Percentiles rank a stretch among this genome's conserved stretches.
Evolutionary conservation across 148 eudicot species (phyloP).

Genomic region (Salicornia ramosissima): DNA sequence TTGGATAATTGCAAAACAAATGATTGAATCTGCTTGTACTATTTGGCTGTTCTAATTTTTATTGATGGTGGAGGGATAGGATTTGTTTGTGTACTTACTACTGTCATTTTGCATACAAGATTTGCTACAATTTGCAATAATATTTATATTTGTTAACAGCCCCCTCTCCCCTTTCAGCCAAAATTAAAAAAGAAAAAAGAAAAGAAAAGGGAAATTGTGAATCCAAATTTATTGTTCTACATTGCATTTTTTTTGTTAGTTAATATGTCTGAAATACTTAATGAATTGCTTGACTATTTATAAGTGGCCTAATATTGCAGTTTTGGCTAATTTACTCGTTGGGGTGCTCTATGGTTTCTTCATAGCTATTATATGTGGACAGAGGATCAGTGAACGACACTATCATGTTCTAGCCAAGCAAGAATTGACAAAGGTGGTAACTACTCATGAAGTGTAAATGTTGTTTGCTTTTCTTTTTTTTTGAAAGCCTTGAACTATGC

Average conservation of each 20-base stretch:
- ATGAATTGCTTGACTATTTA: slow-evolving; percentile 4
- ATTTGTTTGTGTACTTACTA: background rate
- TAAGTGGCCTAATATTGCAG: slow-evolving; percentile 39
- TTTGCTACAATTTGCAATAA: background rate
- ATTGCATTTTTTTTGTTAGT: background rate
- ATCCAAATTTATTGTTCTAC: background rate
- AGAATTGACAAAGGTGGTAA: slow-evolving; percentile 91
- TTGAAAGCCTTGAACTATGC: slow-evolving; percentile 3
- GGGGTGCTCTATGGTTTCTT: slow-evolving; percentile 98
- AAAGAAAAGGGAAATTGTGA: too few relatives aligned
- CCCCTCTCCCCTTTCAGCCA: too few relatives aligned
- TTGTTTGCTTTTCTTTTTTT: background rate
- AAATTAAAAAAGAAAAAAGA: too few relatives aligned
- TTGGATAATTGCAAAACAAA: background rate
- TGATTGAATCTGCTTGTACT: background rate
- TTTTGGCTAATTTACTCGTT: slow-evolving; percentile 81
- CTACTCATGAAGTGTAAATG: background rate
- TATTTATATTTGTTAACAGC: background rate
- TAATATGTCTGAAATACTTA: background rate
- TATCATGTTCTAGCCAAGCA: slow-evolving; percentile 97
- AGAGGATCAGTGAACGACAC: slow-evolving; percentile 94
- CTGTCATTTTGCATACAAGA: background rate
- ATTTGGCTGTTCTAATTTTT: background rate
- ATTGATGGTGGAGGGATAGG: background rate
- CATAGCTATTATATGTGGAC: slow-evolving; percentile 97